Evolutionary conservation across 805 yeast species (phyloP), one percentile per base, ranked within the genome.

Genomic region (Spathaspora girioi): DNA sequence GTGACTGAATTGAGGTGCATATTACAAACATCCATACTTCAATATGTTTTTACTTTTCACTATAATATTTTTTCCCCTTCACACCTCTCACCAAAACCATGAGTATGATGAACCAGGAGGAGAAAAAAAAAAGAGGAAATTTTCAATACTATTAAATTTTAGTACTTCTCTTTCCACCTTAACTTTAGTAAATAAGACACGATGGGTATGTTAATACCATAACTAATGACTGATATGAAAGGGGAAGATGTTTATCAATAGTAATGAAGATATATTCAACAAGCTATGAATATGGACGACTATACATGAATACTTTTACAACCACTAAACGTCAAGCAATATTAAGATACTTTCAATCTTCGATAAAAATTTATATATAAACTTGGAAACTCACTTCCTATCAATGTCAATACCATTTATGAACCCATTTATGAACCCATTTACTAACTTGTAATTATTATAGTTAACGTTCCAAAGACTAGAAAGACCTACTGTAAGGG

Each of bases 401-500:
- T 14, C 35, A 31, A 31, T 14, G 12, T 14, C 35, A 31, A 31
- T 11, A 31, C n/a, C 35, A 31, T 11, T 31, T 11, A 31, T 31
- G 35, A 31, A 35, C 40, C n/a, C 35, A 31, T 11, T 31, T 11
- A 31, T 31, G 35, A 31, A 35, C 40, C 17, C 40, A 35, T 23
- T 26, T 46, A 46, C 49, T 46, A 46, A 46, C 27, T 18, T 48
- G 27, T 29, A 15, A n/a, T 35, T 27, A 17, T 15, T 55, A 56
- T 76, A 93, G 99, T 94, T 84, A 94, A 94, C 96, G 96, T 94
- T 83, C 99, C 99, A 84, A 94, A 94, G 89, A 92, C 97, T 82
- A 92, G 98, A 89, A 91, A 88, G 84, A 94, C 99, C 79, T 94
- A 88, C 91, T 94, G 99, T 85, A 93, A 92, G 84, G 97, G 97